Conservation (phyloP, 495 filamentous ascomycete genomes). For the Xylaria castorea region DNA sequence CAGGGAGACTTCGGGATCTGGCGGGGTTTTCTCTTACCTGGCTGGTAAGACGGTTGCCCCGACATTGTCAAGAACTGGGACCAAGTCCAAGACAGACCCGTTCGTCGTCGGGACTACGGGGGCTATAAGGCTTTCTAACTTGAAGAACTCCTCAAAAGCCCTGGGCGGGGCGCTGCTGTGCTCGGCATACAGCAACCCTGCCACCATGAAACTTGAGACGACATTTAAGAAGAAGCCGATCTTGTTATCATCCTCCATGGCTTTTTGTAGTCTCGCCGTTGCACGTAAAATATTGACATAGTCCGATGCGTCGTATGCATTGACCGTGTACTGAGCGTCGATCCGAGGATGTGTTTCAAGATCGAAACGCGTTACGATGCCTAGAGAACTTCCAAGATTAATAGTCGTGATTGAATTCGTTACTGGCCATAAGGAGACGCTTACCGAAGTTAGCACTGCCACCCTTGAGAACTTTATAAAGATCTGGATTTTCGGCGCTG, state of each 20-base stretch:
- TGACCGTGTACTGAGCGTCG: not conserved
- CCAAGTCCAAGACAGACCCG: not conserved
- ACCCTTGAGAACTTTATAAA: not conserved
- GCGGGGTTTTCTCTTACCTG: not conserved
- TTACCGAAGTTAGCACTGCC: conserved; percentile 1
- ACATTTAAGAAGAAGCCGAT: not conserved
- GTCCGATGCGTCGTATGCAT: not conserved
- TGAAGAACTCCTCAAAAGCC: not conserved
- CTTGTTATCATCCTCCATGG: not conserved
- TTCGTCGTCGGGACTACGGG: not conserved
- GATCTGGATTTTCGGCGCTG: not conserved
- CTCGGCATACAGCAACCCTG: not conserved
- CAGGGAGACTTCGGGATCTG: not conserved
- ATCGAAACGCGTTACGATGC: conserved; percentile 3
- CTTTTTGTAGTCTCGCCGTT: not conserved
- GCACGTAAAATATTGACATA: not conserved
- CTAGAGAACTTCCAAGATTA: not conserved
- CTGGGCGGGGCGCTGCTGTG: not conserved
- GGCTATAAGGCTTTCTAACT: not conserved
- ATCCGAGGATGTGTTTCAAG: not conserved
- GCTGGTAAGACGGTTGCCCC: not conserved
- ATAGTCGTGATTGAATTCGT: not conserved
- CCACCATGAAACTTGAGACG: not conserved
- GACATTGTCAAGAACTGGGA: not conserved
- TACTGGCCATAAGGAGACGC: not conserved